Percentiles rank a stretch among this genome's conserved stretches.
Conservation (phyloP, 768 basidiomycete species). For the Auriculariales sp. region DNA sequence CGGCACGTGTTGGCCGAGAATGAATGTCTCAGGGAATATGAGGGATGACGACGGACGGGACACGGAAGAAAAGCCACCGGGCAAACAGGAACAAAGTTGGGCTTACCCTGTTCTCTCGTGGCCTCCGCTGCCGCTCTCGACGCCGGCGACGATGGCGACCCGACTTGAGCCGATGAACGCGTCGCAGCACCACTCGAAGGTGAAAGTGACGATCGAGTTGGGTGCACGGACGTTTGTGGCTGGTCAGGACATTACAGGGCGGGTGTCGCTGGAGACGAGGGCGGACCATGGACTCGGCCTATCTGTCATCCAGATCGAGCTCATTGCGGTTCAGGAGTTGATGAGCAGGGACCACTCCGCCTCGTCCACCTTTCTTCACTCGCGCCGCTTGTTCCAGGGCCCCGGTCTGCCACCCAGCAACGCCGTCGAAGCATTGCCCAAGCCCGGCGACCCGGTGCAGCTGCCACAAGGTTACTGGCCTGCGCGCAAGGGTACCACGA, state of each 20-base stretch:
- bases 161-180: conserved; percentile 64
- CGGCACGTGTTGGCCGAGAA: no score
- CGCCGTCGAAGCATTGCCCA: conserved; percentile 52
- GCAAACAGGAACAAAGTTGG: neutral
- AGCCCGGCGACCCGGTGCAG: conserved; percentile 36
- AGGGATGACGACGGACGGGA: neutral
- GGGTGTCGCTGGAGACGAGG: conserved; percentile 67
- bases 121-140: neutral
- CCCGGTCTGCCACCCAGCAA: conserved; percentile 74
- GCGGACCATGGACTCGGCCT: conserved; percentile 57
- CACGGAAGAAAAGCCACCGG: neutral
- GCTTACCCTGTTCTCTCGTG: neutral
- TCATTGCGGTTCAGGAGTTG: conserved; percentile 63
- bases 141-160: conserved; percentile 10
- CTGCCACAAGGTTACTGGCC: conserved; percentile 54
- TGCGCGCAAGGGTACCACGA: conserved; percentile 62
- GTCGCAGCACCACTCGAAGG: conserved; percentile 62
- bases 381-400: conserved; percentile 61
- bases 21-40: no score
- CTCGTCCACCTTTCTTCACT: conserved; percentile 61
- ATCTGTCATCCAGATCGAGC: conserved; percentile 61
- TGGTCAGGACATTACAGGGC: conserved; percentile 52
- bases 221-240: conserved; percentile 49
- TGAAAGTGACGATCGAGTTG: conserved; percentile 50
- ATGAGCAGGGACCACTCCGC: conserved; percentile 69